A percentile compares a stretch with the other conserved stretches of the same genome.
These are phyloP conservation scores for Euphrasia arctica DNA, from an alignment of 305 asterid genomes.

Conservation along the genomic window DNA sequence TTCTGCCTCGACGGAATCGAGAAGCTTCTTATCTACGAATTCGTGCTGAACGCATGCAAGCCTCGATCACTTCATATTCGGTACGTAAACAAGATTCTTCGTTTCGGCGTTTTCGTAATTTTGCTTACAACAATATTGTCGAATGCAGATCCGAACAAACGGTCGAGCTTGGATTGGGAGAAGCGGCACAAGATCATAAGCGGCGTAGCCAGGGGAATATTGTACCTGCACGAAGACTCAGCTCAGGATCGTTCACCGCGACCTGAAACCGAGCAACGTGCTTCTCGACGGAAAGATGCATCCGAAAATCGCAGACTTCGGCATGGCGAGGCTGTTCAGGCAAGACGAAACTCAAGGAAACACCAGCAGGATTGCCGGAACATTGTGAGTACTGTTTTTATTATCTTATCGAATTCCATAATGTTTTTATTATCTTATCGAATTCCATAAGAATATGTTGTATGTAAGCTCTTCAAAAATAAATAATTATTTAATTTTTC, in stretches of 20 bases:
- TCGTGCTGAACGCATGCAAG: slow-evolving; percentile 38
- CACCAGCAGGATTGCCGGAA: slow-evolving; percentile 30
- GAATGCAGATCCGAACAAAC: slow-evolving; percentile 22
- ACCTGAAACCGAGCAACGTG: slow-evolving; percentile 37
- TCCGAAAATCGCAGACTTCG: slow-evolving; percentile 44
- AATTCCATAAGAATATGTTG: too few relatives aligned
- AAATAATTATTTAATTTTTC: too few relatives aligned
- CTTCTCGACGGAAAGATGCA: slow-evolving; percentile 33
- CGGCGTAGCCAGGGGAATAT: slow-evolving; percentile 38
- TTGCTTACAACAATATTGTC: background rate
- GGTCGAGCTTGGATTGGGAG: slow-evolving; percentile 31
- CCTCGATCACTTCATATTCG: slow-evolving; percentile 39
- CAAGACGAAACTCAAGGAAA: slow-evolving; percentile 28
- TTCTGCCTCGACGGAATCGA: slow-evolving; percentile 33
- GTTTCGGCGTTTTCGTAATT: background rate
- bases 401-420: too few relatives aligned
- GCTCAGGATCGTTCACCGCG: slow-evolving; percentile 35
- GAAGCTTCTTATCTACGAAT: slow-evolving; percentile 45
- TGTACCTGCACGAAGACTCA: slow-evolving; percentile 42
- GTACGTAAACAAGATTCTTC: slow-evolving; percentile 20
- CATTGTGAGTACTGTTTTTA: slow-evolving; percentile 22
- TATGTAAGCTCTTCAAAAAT: too few relatives aligned
- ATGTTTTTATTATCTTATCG: too few relatives aligned
- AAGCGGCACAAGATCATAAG: slow-evolving; percentile 32
- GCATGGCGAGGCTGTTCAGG: slow-evolving; percentile 31